Evolutionary conservation across 108 stramenopile species (phyloP).

Genomic region (Aureococcus anophagefferens): DNA sequence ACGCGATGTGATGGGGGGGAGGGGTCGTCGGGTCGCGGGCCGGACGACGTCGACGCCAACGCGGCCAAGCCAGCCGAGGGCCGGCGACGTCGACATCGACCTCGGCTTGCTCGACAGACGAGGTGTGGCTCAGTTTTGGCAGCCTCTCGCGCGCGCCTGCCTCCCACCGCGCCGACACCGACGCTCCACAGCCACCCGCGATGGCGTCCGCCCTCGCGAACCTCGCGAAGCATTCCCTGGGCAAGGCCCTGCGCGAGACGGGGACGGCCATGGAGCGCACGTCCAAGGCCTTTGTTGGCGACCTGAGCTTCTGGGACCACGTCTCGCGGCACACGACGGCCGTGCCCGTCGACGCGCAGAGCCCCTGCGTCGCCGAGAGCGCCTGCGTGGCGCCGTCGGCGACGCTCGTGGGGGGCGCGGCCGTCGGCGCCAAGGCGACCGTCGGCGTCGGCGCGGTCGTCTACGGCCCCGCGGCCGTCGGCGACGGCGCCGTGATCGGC

Average conservation of each 20-base stretch:
- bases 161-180: too few species aligned
- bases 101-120: too few species aligned
- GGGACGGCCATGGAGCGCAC: not conserved
- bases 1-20: too few species aligned
- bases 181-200: too few species aligned
- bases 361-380: not conserved
- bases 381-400: not conserved
- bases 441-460: conserved; percentile 84
- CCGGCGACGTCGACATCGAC: too few species aligned
- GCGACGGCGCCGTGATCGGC: conserved; percentile 73
- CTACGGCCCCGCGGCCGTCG: conserved; percentile 78
- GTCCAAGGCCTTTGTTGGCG: not conserved
- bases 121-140: too few species aligned
- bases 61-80: too few species aligned
- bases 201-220: not conserved
- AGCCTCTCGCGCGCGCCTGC: too few species aligned
- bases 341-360: not conserved
- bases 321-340: not conserved
- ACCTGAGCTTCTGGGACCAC: not conserved
- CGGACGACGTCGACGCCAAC: too few species aligned
- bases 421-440: conserved; percentile 66
- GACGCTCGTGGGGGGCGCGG: conserved; percentile 11
- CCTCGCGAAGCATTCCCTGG: not conserved
- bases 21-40: too few species aligned
- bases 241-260: not conserved